phyloP scores from a whole-genome alignment of 495 filamentous ascomycete genomes.

The Tuber umbilicatum region DNA sequence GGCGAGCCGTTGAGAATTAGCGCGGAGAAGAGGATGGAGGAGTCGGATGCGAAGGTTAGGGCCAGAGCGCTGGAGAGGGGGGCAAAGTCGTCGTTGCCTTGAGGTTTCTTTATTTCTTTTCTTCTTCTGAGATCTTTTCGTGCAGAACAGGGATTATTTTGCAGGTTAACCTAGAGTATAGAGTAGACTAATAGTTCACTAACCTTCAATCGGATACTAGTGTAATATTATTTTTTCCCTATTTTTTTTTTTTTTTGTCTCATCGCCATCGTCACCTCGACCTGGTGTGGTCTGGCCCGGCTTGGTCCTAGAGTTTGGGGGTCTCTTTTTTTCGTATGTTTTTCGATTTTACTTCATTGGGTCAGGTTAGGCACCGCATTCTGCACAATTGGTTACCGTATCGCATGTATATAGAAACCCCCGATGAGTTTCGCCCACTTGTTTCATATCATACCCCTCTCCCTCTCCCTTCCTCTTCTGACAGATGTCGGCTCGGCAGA shows the following conservation, averaged over 20 bases:
- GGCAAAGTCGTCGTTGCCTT: slow-evolving; percentile 18
- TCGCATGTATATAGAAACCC: not conserved
- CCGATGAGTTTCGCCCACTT: not conserved
- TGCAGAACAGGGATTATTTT: no score
- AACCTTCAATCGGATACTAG: no score
- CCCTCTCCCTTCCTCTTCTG: not conserved
- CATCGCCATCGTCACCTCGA: not conserved
- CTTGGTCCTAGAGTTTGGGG: not conserved
- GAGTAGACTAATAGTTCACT: no score
- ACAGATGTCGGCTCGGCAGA: not conserved
- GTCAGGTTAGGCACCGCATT: not conserved
- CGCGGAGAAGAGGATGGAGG: slow-evolving; percentile 39
- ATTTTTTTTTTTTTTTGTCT: not conserved
- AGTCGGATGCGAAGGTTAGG: slow-evolving; percentile 17
- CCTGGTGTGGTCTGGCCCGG: not conserved
- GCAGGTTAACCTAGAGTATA: no score
- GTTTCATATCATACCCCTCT: slow-evolving; percentile 1
- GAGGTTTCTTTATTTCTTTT: slow-evolving; percentile 6
- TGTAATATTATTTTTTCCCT: not conserved
- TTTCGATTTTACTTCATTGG: not conserved
- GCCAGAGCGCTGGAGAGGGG: slow-evolving; percentile 25
- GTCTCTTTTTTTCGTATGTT: not conserved
- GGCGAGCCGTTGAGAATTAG: slow-evolving; percentile 49
- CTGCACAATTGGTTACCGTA: not conserved
- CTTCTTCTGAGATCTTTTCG: slow-evolving; percentile 9